Evolutionary conservation across 805 yeast genomes (phyloP).

Genomic region (Metschnikowia kunwiensis): DNA sequence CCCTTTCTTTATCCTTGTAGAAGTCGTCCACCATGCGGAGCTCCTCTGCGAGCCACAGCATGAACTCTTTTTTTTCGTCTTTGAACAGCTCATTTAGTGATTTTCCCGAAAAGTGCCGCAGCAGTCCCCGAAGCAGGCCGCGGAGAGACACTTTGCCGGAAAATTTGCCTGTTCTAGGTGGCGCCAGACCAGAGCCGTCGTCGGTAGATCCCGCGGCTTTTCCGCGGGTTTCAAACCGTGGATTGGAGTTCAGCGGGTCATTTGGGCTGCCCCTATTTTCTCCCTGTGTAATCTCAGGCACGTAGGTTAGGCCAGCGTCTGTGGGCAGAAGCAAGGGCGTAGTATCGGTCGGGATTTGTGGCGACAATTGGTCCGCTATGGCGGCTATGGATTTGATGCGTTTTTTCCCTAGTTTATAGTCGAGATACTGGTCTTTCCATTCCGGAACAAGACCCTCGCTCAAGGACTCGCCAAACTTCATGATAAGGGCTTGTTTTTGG

Average conservation of each 20-base stretch:
- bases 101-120: conserved; percentile 8
- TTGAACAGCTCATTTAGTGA: conserved; percentile 19
- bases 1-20: conserved; percentile 58
- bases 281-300: conserved; percentile 3
- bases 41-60: conserved; percentile 66
- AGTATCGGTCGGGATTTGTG: conserved; percentile 13
- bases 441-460: conserved; percentile 75
- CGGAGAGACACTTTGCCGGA: conserved; percentile 1
- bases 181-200: background rate
- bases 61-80: conserved; percentile 45
- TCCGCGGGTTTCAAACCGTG: background rate
- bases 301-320: conserved; percentile 4
- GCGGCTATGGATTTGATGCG: conserved; percentile 39
- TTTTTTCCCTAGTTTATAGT: conserved; percentile 62
- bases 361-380: conserved; percentile 16
- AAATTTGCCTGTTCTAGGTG: background rate
- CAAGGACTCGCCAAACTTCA: conserved; percentile 71
- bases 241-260: background rate
- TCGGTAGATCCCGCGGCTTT: background rate
- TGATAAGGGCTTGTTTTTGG: conserved; percentile 18
- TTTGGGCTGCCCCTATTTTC: background rate
- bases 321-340: conserved; percentile 12
- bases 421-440: conserved; percentile 81
- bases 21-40: conserved; percentile 58
- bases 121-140: conserved; percentile 5